These are phyloP conservation scores for Vachellia pachyceras DNA, from an alignment of 306 rosid species.

Conservation along the genomic window DNA sequence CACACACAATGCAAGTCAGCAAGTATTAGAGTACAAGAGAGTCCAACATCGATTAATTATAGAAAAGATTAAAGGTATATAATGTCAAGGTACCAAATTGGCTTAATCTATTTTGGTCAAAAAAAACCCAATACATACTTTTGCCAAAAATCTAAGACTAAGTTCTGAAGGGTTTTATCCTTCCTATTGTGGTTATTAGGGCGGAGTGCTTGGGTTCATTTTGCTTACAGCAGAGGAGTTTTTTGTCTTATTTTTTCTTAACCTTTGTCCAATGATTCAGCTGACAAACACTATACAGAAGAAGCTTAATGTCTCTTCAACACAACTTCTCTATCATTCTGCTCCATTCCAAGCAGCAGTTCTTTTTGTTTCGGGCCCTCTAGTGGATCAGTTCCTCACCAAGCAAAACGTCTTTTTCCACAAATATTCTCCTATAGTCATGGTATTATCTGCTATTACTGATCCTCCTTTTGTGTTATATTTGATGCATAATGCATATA, in stretches of 20 bases:
- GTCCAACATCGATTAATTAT: too few relatives aligned
- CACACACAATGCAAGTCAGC: not conserved
- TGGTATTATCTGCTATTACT: conserved; percentile 43
- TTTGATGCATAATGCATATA: not conserved
- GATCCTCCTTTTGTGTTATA: not conserved
- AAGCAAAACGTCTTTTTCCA: conserved; percentile 79
- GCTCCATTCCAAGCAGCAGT: conserved; percentile 98
- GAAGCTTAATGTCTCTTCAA: conserved; percentile 91
- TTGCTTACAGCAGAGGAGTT: not conserved
- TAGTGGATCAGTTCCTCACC: conserved; percentile 85
- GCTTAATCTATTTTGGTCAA: too few relatives aligned
- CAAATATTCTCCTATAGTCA: conserved; percentile 76
- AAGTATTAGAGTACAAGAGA: too few relatives aligned
- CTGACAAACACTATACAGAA: conserved; percentile 97
- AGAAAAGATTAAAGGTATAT: too few relatives aligned
- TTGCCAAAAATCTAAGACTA: too few relatives aligned
- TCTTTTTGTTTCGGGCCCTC: conserved; percentile 91
- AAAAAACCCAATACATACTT: too few relatives aligned
- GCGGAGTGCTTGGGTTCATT: conserved; percentile 2
- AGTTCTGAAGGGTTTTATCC: not conserved
- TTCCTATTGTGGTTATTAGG: not conserved
- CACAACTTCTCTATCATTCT: conserved; percentile 93
- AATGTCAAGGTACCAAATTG: too few relatives aligned
- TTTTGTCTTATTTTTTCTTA: conserved; percentile 51
- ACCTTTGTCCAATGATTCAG: conserved; percentile 57